phyloP scores from a whole-genome alignment of 2,329 filamentous ascomycete genomes.

The Juglanconis oblonga region DNA sequence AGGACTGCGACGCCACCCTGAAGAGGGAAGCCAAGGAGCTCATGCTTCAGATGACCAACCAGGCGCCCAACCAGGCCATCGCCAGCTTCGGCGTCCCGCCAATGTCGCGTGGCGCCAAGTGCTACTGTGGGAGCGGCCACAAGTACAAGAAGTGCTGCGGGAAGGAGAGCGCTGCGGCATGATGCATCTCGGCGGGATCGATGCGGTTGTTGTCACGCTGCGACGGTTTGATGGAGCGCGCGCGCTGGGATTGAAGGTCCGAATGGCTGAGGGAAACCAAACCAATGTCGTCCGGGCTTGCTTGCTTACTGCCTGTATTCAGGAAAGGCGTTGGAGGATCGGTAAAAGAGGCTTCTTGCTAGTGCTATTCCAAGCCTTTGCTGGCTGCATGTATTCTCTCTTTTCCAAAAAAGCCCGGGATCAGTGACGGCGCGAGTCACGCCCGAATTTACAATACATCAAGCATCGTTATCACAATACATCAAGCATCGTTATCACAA shows the following conservation, averaged over 20 bases:
- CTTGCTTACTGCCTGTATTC: no score
- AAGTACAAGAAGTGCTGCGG: conserved; percentile 19
- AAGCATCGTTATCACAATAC: neutral
- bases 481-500: neutral
- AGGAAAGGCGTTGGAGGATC: neutral
- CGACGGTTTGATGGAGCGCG: no score
- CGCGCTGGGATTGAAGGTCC: no score
- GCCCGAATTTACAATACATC: neutral
- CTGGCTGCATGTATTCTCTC: neutral
- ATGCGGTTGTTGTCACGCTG: no score
- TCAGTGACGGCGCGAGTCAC: neutral
- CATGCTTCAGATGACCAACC: conserved; percentile 17
- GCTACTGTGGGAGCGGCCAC: conserved; percentile 18
- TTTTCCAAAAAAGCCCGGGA: neutral
- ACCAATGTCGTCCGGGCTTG: no score
- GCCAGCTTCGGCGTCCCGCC: conserved; percentile 16
- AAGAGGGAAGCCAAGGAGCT: conserved; percentile 16
- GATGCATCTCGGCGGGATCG: no score
- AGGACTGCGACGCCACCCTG: conserved; percentile 8
- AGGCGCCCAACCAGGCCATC: conserved; percentile 14
- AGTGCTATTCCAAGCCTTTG: neutral
- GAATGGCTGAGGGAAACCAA: no score
- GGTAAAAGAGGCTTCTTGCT: neutral
- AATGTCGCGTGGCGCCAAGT: conserved; percentile 16
- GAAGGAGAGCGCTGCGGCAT: no score